Conservation (phyloP, 768 basidiomycete genomes). For the Russula griseocarnosa region DNA sequence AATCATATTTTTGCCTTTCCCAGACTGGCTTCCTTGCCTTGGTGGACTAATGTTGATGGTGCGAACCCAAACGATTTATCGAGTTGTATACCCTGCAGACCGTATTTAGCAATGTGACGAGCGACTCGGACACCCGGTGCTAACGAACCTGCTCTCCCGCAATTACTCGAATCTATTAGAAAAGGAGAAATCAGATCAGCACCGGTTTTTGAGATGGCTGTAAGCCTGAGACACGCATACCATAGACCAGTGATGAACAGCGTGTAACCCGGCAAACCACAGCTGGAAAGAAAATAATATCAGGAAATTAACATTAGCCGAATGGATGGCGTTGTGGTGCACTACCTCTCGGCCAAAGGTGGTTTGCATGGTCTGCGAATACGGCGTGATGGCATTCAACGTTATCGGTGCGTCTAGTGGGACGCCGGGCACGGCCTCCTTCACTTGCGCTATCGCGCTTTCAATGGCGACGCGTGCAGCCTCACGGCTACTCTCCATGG, state of each 20-base stretch:
- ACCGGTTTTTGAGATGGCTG: conserved; percentile 2
- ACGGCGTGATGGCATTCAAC: conserved; percentile 77
- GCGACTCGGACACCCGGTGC: background rate
- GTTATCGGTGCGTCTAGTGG: conserved; percentile 58
- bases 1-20: conserved; percentile 60
- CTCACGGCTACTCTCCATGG: conserved; percentile 68
- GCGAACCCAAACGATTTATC: conserved; percentile 81
- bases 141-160: conserved; percentile 71
- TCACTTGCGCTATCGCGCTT: conserved; percentile 54
- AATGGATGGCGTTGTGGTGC: background rate
- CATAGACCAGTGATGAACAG: conserved; percentile 91
- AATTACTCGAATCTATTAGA: conserved; percentile 67
- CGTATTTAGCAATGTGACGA: background rate
- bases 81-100: conserved; percentile 55
- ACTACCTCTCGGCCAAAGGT: conserved; percentile 77
- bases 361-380: conserved; percentile 68
- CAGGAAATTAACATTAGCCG: background rate
- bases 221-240: conserved; percentile 39
- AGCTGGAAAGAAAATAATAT: conserved; percentile 42
- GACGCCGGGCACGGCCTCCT: conserved; percentile 46
- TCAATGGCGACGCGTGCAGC: conserved; percentile 56
- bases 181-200: conserved; percentile 13
- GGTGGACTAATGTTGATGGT: conserved; percentile 76
- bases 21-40: conserved; percentile 59
- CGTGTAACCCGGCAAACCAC: conserved; percentile 84